Evolutionary conservation across 2,329 filamentous ascomycete species (phyloP), one percentile per base, ranked within the genome.

Genomic region (Trichoderma atroviride): DNA sequence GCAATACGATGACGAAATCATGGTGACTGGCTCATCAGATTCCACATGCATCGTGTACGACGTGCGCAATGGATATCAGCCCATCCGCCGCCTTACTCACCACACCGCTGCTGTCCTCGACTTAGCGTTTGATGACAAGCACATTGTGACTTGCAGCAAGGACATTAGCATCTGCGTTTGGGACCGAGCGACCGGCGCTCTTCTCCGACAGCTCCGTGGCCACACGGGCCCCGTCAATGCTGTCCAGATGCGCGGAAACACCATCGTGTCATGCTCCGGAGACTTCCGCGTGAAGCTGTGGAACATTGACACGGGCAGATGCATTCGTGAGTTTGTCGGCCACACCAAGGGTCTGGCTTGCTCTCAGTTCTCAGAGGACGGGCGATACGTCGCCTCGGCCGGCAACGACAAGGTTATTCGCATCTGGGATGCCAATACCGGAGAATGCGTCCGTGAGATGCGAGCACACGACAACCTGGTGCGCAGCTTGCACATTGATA

Each of bases 91-190:
- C 37, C 89, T 99, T 16, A 82, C 83, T 40, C 89, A 91, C 72
- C 96, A 99, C 81, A 88, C 88, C 6, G 93, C 93, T 4, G 95
- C 96, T 63, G 94, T 99, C 50, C 87, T 99, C 16, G 96, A 99
- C 78, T 89, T 99, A 11, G 95, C 93, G 73, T 95, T 99, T 73
- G 94, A 99, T 78, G 88, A 93, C 72, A 90, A 91, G 74, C 91
- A 97, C 80, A 97, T 99, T 75, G 91, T 98, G 62, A 97, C 95
- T 5, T 99, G 96, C 84, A 97, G 93, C 78, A 99, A 99, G 81
- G 96, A 99, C 80, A 89, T 91, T 52, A 94, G 88, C 72, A 97
- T 99, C 77, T 96, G 94, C 77, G 90, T 99, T 29, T 98, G 95
- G 95, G 92, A 97, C 76, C 92, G 96, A 57, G 82, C 87, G 68